Evolutionary conservation across 768 basidiomycete species (phyloP).

Genomic region (Tulasnella sp.): DNA sequence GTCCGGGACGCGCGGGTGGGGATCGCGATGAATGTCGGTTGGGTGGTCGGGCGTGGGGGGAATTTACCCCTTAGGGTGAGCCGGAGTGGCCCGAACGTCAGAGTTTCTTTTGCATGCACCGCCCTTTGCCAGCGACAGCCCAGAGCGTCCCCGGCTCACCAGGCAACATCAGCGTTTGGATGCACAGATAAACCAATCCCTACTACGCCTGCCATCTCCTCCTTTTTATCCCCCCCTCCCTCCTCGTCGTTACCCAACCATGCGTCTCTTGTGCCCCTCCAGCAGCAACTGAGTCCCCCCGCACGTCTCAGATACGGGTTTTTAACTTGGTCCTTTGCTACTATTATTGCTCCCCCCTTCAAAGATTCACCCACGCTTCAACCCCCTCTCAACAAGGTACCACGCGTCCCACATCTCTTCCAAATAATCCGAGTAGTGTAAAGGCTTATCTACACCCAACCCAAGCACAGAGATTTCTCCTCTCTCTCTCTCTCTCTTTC

Average conservation of each 20-base stretch:
- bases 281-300: background rate
- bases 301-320: background rate
- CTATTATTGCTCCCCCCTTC: background rate
- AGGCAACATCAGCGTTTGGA: background rate
- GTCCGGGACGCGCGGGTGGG: background rate
- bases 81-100: conserved; percentile 2
- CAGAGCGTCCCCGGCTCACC: conserved; percentile 1
- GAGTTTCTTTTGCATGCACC: conserved; percentile 11
- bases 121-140: background rate
- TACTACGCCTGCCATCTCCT: background rate
- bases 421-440: conserved; percentile 3
- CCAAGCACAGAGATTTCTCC: background rate
- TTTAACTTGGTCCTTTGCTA: background rate
- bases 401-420: conserved; percentile 8
- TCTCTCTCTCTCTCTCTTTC: background rate
- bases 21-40: no score
- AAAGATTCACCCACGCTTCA: background rate
- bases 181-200: background rate
- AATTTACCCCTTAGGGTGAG: conserved; percentile 1
- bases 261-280: background rate
- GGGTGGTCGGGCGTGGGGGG: background rate
- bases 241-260: background rate
- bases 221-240: background rate
- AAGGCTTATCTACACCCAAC: conserved; percentile 10
- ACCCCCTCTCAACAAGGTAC: conserved; percentile 3